Percentiles rank a stretch among this genome's conserved stretches.
Evolutionary conservation across 2,329 filamentous ascomycete genomes (phyloP).

Genomic region (Nothopassalora personata): DNA sequence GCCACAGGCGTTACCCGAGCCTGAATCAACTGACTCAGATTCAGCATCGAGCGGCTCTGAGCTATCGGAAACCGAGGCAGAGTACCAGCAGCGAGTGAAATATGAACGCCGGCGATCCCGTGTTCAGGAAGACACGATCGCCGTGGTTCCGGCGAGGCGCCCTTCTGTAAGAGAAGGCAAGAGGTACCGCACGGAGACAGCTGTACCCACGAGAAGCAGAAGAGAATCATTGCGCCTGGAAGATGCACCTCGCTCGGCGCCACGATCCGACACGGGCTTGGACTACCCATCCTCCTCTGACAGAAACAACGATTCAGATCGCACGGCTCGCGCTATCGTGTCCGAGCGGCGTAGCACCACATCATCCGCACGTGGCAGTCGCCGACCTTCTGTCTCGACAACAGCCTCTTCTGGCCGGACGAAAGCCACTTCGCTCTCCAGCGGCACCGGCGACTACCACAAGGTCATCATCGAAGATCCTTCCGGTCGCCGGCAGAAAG

Average conservation of each 20-base stretch:
- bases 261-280: conserved; percentile 2
- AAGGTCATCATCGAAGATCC: conserved; percentile 26
- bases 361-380: conserved; percentile 6
- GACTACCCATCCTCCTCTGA: conserved; percentile 16
- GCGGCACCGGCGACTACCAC: conserved; percentile 20
- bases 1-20: background rate
- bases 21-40: conserved; percentile 4
- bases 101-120: background rate
- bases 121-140: background rate
- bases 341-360: conserved; percentile 5
- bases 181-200: conserved; percentile 9
- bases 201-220: conserved; percentile 1
- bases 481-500: conserved; percentile 17
- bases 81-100: conserved; percentile 1
- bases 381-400: conserved; percentile 30
- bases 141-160: background rate
- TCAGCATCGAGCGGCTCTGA: background rate
- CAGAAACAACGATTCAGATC: conserved; percentile 23
- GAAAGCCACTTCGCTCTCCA: conserved; percentile 26
- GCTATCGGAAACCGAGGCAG: conserved; percentile 1
- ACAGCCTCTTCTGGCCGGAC: conserved; percentile 26
- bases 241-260: background rate
- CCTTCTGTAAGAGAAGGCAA: conserved; percentile 2
- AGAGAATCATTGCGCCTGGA: conserved; percentile 1
- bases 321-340: conserved; percentile 18